These are phyloP conservation scores for Aspergillus fructus DNA, from an alignment of 2,329 filamentous ascomycete species.

Conservation along the genomic window DNA sequence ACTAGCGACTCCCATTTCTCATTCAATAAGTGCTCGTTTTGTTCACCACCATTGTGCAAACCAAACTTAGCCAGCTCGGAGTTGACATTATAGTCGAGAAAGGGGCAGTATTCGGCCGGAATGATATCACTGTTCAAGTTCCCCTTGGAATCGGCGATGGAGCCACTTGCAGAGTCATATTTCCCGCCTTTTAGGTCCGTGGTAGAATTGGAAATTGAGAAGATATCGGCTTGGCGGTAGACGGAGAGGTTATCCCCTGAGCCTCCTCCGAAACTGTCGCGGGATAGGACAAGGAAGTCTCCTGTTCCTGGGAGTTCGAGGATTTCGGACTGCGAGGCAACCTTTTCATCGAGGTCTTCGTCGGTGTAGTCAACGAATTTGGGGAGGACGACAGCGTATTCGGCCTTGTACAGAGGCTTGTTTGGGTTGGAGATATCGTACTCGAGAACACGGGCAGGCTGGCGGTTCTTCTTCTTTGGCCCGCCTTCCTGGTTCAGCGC, in stretches of 20 bases:
- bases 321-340: conserved; percentile 68
- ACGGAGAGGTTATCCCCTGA: conserved; percentile 52
- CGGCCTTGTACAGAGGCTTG: conserved; percentile 52
- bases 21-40: conserved; percentile 62
- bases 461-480: conserved; percentile 52
- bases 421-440: conserved; percentile 57
- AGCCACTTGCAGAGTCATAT: conserved; percentile 39
- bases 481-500: conserved; percentile 64
- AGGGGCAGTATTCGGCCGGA: conserved; percentile 63
- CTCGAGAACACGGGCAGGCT: conserved; percentile 61
- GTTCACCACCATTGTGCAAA: conserved; percentile 65
- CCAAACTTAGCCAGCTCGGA: conserved; percentile 64
- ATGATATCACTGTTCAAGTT: conserved; percentile 55
- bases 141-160: conserved; percentile 52
- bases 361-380: conserved; percentile 53
- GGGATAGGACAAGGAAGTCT: conserved; percentile 66
- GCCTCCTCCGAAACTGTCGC: conserved; percentile 63
- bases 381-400: conserved; percentile 68
- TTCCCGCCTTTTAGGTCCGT: conserved; percentile 58
- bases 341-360: conserved; percentile 50
- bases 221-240: conserved; percentile 69
- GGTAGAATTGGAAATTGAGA: conserved; percentile 59
- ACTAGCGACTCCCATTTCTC: conserved; percentile 76
- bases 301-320: conserved; percentile 58
- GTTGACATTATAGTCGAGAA: conserved; percentile 68